Evolutionary conservation across 2,329 filamentous ascomycete species (phyloP).

Genomic region (Phialocephala sp.): DNA sequence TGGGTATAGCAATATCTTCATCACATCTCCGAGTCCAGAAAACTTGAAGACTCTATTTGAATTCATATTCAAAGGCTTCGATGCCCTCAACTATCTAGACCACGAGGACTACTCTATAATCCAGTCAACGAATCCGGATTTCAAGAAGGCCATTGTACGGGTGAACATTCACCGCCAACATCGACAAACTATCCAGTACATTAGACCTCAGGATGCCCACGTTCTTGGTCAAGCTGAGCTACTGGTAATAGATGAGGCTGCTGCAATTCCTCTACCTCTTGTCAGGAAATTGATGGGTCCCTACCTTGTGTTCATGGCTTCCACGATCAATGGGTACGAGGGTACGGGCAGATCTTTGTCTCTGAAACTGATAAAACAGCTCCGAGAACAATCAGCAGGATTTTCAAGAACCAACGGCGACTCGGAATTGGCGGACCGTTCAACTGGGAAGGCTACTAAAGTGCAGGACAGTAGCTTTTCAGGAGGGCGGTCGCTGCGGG

Average conservation of each 20-base stretch:
- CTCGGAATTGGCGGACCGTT: constrained; percentile 75
- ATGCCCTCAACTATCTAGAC: constrained; percentile 90
- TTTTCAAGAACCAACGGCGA: constrained; percentile 60
- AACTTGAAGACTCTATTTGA: constrained; percentile 99
- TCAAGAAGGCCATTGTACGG: constrained; percentile 97
- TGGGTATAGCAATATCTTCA: constrained; percentile 99
- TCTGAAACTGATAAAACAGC: constrained; percentile 94
- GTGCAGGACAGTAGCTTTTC: constrained; percentile 61
- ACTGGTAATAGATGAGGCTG: constrained; percentile 95
- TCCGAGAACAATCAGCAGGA: constrained; percentile 87
- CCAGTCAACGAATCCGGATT: constrained; percentile 96
- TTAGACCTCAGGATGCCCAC: constrained; percentile 94
- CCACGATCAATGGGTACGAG: constrained; percentile 98
- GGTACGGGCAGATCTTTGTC: constrained; percentile 94
- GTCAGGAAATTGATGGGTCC: constrained; percentile 95
- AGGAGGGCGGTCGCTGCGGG: constrained; percentile 80
- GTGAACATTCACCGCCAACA: constrained; percentile 96
- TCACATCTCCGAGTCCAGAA: constrained; percentile 95
- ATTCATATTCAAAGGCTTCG: constrained; percentile 98
- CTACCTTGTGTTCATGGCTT: constrained; percentile 98
- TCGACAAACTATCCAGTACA: constrained; percentile 97
- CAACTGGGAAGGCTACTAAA: constrained; percentile 76
- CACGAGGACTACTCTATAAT: constrained; percentile 98
- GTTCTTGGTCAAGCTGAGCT: constrained; percentile 94
- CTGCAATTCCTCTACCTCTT: constrained; percentile 90